Base-by-base conservation (phyloP, 2,329 filamentous ascomycete species). In the Fusarium sp. region DNA sequence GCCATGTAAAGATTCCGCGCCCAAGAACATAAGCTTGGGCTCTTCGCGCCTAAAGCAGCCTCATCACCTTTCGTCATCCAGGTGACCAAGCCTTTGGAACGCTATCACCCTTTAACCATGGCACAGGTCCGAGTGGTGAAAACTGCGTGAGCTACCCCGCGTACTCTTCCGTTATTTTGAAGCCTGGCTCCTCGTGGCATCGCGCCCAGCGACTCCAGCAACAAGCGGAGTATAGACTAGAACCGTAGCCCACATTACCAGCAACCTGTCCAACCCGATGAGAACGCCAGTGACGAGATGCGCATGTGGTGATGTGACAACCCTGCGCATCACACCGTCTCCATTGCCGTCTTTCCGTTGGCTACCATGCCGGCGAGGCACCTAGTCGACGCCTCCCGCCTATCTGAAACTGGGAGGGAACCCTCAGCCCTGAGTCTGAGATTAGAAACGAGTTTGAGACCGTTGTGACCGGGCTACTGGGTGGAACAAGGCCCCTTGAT, bases 281-380 rank as follows among this genome's bases (percentile, higher is more conserved):
- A 69, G 61, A 68, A 61, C 72, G 72, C 73, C 66, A 75, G 74
- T 76, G 72, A 75, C 65, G 52, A 74, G 69, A 73, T 72, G 62
- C 69, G 72, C 71, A 76, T 74, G 71, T 70, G 66, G 69, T 74
- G 72, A 71, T 75, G 74, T 75, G 74, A 75, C 61, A 71, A 65
- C 66, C 70, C 69, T 76, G 60, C 53, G 56, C 74, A 67, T 76
- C 74, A 75, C 74, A 75, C 69, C 74, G 74, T 75, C 70, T 73
- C 57, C 57, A 14, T 37, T 46, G 32, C 42, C 18, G 30, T 20
- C 24, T 14, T 53, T 37, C 53, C 60, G 74, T 75, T 75, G 74
- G 74, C 66, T 74, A 65, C 52, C 69, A 56, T 51, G 27, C 57
- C 40, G 47, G 48, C 53, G 41, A 70, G 20, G 59, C 70, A 52